A percentile compares a stretch with the other conserved stretches of the same genome.
Evolutionary conservation across 2,329 filamentous ascomycete genomes (phyloP).

Genomic region (Rhinocladiella mackenziei): DNA sequence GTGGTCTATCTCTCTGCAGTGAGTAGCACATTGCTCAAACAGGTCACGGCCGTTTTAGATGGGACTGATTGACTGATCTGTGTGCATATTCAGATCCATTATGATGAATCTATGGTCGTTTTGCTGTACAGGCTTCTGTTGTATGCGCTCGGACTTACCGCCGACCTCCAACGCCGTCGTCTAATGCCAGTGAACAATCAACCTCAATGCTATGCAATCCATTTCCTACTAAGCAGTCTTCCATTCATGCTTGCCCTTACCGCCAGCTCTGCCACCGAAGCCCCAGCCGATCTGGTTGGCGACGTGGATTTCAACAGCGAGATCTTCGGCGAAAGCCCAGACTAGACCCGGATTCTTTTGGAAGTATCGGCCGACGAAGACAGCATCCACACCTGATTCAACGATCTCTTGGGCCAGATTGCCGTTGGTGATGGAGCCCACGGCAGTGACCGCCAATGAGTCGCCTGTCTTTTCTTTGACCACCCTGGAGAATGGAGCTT

Average conservation of each 20-base stretch:
- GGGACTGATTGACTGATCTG: too few species aligned
- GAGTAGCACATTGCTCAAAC: too few species aligned
- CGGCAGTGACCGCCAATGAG: constrained; percentile 66
- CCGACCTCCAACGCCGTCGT: background rate
- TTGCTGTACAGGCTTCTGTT: too few species aligned
- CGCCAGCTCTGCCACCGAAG: constrained; percentile 21
- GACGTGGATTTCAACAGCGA: constrained; percentile 67
- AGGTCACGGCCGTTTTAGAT: too few species aligned
- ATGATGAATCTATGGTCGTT: too few species aligned
- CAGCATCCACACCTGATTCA: constrained; percentile 62
- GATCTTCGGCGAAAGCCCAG: constrained; percentile 65
- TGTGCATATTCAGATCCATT: too few species aligned
- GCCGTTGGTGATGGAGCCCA: constrained; percentile 69
- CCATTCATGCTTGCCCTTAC: constrained; percentile 8
- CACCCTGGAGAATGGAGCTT: constrained; percentile 66
- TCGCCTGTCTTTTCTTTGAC: constrained; percentile 72
- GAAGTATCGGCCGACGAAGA: constrained; percentile 70
- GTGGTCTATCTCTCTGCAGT: too few species aligned
- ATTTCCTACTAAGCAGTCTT: background rate
- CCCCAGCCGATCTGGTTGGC: constrained; percentile 56
- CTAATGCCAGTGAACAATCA: background rate
- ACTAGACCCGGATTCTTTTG: constrained; percentile 76
- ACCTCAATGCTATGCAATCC: background rate
- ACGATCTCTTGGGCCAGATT: constrained; percentile 63
- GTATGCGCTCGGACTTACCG: too few species aligned